phyloP scores from a whole-genome alignment of 1,139 yeast species.

The Diutina rugosa region DNA sequence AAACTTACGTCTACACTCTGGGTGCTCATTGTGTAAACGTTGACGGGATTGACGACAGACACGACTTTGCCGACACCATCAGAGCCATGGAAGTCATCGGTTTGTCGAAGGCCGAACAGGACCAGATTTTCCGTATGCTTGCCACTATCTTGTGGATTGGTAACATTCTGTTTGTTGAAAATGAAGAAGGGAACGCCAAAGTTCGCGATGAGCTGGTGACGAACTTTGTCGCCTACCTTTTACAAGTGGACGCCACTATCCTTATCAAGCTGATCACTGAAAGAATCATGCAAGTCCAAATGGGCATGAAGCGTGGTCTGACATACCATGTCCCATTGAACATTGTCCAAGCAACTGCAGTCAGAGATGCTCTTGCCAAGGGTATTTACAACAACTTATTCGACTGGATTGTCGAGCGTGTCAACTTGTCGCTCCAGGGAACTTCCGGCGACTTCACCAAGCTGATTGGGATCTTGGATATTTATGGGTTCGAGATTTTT shows the following conservation, averaged over 20 bases:
- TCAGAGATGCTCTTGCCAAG: constrained; percentile 89
- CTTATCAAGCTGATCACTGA: constrained; percentile 62
- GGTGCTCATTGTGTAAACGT: constrained; percentile 79
- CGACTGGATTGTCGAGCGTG: constrained; percentile 96
- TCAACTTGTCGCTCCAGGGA: constrained; percentile 47
- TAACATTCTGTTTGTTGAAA: constrained; percentile 74
- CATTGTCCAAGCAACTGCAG: constrained; percentile 85
- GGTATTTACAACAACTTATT: constrained; percentile 87
- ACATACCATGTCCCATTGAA: constrained; percentile 92
- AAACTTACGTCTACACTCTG: constrained; percentile 80
- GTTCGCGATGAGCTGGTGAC: constrained; percentile 81
- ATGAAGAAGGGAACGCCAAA: constrained; percentile 75
- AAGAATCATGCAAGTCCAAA: constrained; percentile 80
- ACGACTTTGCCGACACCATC: constrained; percentile 70
- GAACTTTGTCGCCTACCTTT: constrained; percentile 81
- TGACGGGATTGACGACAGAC: constrained; percentile 71
- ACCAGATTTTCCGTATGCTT: constrained; percentile 72
- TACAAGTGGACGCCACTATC: constrained; percentile 64
- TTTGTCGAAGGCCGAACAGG: constrained; percentile 69
- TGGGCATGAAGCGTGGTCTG: constrained; percentile 82
- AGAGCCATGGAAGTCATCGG: constrained; percentile 87
- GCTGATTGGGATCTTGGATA: constrained; percentile 89
- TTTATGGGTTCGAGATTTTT: constrained; percentile 95
- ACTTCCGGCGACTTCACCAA: constrained; percentile 28
- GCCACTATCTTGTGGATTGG: constrained; percentile 93